These are phyloP conservation scores for Aspergillus indologenus DNA, from an alignment of 495 filamentous ascomycete genomes.

Conservation along the genomic window DNA sequence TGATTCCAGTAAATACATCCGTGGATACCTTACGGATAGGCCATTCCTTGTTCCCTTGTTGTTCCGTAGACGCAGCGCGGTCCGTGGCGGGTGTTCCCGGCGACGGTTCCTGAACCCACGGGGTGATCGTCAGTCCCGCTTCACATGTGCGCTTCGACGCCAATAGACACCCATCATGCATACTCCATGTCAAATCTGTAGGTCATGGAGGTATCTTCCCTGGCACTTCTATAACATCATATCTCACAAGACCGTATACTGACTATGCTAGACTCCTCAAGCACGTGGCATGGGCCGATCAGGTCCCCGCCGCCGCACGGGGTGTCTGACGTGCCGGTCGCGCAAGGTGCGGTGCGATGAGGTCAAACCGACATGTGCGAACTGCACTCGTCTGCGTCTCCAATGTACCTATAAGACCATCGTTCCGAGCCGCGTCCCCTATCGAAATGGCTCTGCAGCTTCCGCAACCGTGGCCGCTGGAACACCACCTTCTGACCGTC, in stretches of 20 bases:
- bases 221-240: neutral
- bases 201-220: constrained; percentile 1
- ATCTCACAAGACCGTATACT: neutral
- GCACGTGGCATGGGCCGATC: constrained; percentile 39
- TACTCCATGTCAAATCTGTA: neutral
- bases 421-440: constrained; percentile 19
- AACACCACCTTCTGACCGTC: constrained; percentile 20
- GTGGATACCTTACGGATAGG: too few relatives aligned
- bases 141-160: neutral
- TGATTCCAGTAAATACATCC: too few relatives aligned
- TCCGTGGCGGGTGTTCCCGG: neutral
- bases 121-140: neutral
- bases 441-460: constrained; percentile 12
- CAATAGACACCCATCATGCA: neutral
- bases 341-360: constrained; percentile 49
- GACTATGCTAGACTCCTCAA: constrained; percentile 28
- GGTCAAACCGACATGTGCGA: constrained; percentile 36
- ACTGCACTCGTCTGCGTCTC: constrained; percentile 38
- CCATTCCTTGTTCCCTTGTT: neutral
- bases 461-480: constrained; percentile 10
- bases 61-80: neutral
- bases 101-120: neutral
- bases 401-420: constrained; percentile 32
- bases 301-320: constrained; percentile 42
- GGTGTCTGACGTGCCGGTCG: constrained; percentile 44